Base-by-base conservation (phyloP, 768 basidiomycete genomes). In the Ramaria sp. region DNA sequence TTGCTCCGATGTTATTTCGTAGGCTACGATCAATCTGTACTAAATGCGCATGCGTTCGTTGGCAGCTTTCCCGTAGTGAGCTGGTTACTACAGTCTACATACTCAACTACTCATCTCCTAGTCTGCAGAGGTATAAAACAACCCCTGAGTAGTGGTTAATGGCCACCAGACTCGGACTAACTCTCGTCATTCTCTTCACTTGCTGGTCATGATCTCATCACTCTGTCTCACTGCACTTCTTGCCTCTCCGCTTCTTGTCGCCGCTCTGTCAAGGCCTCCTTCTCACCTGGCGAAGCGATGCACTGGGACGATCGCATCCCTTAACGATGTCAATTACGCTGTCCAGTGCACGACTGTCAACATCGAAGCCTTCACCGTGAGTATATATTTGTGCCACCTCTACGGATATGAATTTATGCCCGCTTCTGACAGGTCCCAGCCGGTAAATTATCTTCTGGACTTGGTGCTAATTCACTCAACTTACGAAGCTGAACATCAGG, bases 331-430 rank as follows among this genome's bases (percentile, higher is more conserved):
- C 34, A 62, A 66, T 37, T 68, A 63, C 54, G 83, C 83, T 19
- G 74, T 78, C 31, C 60, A 71, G 60, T 86, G 84, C 65, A 78
- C 73, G 2, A 80, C 78, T 3, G 77, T 85, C 54, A 78, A 77
- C 61, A 76, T 84, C 64, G 72, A 78, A 42, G 59, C 68, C 10
- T 82, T 83, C 66, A 79, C 76, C 7, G 82, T 82, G 37, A n/a
- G 58, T 48, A 27, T 27, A 3, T 13, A 48, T 13, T 34, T 19
- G 15, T 15, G 53, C 20, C 13, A 11, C 20, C 17, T 24, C 13
- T 15, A 54, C 27, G 27, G 24, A 31, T 7, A 11, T 22, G 10
- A 54, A 46, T 15, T 33, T 30, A 46, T 11, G 19, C 22, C 10
- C 24, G n/a, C 11, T n/a, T 53, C 4, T 15, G 4, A 10, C 9